Base-by-base conservation (phyloP, 257 asterid species). In the Apocynum venetum region DNA sequence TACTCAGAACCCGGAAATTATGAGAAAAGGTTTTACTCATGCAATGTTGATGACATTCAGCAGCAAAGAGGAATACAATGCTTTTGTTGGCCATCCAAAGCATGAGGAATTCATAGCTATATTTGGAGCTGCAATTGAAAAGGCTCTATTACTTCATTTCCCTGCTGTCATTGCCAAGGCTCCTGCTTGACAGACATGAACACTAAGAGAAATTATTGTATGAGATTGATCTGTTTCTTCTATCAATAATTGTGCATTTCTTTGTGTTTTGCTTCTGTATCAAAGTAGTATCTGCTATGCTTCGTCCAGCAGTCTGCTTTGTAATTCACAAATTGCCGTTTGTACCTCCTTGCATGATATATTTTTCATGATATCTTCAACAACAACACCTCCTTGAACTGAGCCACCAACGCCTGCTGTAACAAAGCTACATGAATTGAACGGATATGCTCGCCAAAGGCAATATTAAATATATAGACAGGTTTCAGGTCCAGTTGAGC, bases 1-100 rank as follows among this genome's bases (percentile, higher is more conserved):
- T 68, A 77, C 63, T 15, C 97, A 93, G 78, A 93, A 91, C 80
- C 89, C 80, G 2, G 98, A 93, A 44, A 88, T 93, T 92, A 89
- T 93, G 0, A 88, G 93, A 67, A 97, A 93, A 72, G 99, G 98
- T 1, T 92, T 89, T 43, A 90, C 98, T 1, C 99, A 93, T 76
- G 97, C 94, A 38, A 90, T 93, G 87, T 71, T 90, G 85, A 96
- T 96, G 97, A 92, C 96, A 75, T 93, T 93, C 68, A 61, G 67
- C 64, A 86, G 85, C 92, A 96, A 93, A 70, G 99, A 92, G 2
- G 98, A 96, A 20, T 91, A 84, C 79, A 70, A 74, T 35, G 86
- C 92, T 6, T 93, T 90, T 71, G 77, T 77, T 12, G 76, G 78
- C 68, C 97, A 93, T 72, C 99, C 98, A 0, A 85, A 86, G 17